A percentile compares a stretch with the other conserved stretches of the same genome.
phyloP scores from a whole-genome alignment of 371 early-diverging fungal genomes.

The Zancudomyces culisetae region DNA sequence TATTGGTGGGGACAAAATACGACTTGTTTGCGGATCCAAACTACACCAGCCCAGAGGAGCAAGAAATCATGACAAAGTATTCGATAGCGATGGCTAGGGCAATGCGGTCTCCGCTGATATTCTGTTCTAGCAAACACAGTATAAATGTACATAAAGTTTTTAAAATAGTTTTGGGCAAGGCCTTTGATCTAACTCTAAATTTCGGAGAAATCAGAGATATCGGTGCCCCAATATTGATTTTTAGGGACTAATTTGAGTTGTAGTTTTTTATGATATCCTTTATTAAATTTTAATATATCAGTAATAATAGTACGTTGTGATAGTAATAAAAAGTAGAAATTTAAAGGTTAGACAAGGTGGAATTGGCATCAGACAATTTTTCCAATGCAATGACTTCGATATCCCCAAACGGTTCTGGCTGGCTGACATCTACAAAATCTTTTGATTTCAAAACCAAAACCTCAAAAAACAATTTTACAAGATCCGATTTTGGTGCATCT shows the following conservation, averaged over 20 bases:
- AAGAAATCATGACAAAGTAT: conserved; percentile 83
- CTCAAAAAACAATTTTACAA: conserved; percentile 79
- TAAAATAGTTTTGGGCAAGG: conserved; percentile 84
- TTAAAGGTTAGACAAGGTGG: neutral
- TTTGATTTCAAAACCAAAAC: conserved; percentile 72
- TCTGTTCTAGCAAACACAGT: conserved; percentile 78
- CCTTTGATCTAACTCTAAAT: conserved; percentile 81
- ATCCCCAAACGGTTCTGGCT: conserved; percentile 61
- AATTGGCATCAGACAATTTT: conserved; percentile 6
- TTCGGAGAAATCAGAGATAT: conserved; percentile 76
- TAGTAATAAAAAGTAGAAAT: no score
- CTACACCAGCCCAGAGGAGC: conserved; percentile 47
- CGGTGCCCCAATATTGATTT: conserved; percentile 63
- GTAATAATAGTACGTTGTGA: no score
- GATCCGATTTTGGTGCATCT: conserved; percentile 32
- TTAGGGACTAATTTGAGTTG: conserved; percentile 6
- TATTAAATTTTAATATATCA: no score
- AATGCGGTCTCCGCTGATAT: conserved; percentile 87
- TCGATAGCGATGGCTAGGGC: conserved; percentile 77
- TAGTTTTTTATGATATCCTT: no score
- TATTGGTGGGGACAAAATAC: conserved; percentile 92
- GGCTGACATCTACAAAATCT: conserved; percentile 63
- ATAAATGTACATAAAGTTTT: conserved; percentile 94
- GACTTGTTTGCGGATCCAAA: conserved; percentile 60
- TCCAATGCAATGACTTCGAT: conserved; percentile 36